A percentile compares a stretch with the other conserved stretches of the same genome.
phyloP scores from a whole-genome alignment of 192 early-diverging fungal genomes.

The Dispira simplex region DNA sequence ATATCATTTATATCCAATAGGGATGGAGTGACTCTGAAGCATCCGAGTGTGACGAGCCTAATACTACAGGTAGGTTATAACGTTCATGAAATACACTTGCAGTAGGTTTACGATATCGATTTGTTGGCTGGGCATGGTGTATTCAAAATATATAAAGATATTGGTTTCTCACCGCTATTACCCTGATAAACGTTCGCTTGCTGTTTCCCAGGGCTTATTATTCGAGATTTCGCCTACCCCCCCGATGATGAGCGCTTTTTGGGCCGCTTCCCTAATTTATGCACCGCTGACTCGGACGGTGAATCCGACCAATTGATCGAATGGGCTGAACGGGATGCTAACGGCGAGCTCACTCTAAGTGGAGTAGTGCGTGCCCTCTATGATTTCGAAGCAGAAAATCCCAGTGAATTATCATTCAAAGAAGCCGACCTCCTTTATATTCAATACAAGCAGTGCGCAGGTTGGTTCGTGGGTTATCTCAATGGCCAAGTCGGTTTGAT shows the following conservation, averaged over 20 bases:
- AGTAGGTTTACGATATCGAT: too few species aligned
- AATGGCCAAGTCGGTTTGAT: conserved; percentile 47
- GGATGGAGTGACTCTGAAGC: too few species aligned
- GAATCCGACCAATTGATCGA: conserved; percentile 16
- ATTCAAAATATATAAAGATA: too few species aligned
- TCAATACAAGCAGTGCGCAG: conserved; percentile 52
- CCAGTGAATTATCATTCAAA: conserved; percentile 45
- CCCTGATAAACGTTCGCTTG: background rate
- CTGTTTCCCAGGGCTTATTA: conserved; percentile 14
- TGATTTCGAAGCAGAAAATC: conserved; percentile 58
- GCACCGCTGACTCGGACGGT: conserved; percentile 17
- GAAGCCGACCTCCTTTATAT: conserved; percentile 49
- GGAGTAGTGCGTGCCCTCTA: conserved; percentile 36
- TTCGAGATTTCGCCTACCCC: conserved; percentile 30
- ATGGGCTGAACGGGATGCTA: conserved; percentile 1
- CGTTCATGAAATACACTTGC: too few species aligned
- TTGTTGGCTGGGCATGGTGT: too few species aligned
- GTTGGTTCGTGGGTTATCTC: conserved; percentile 59
- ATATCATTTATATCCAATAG: too few species aligned
- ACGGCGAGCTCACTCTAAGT: background rate
- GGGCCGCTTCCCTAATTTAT: conserved; percentile 15
- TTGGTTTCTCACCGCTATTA: too few species aligned
- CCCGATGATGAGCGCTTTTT: conserved; percentile 21
- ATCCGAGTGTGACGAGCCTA: too few species aligned
- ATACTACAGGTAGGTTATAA: too few species aligned